Evolutionary conservation across 2,329 filamentous ascomycete species (phyloP).

Genomic region (Gnomoniopsis smithogilvyi): DNA sequence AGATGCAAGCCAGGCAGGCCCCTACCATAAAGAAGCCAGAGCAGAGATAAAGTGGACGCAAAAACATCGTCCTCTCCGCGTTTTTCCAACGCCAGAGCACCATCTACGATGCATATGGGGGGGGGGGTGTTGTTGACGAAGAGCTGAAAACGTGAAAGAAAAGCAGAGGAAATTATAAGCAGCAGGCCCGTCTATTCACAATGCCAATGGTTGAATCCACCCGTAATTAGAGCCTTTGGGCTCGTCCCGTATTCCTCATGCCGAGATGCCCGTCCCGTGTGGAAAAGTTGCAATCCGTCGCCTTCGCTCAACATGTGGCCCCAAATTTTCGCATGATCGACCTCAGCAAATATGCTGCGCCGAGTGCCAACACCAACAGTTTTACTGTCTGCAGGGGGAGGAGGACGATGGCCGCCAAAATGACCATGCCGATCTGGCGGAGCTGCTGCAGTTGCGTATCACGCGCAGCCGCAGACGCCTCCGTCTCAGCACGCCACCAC

Average conservation of each 20-base stretch:
- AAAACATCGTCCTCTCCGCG: not conserved
- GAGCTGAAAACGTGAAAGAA: not conserved
- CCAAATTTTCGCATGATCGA: conserved; percentile 25
- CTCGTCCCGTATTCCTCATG: not conserved
- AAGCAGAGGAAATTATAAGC: not conserved
- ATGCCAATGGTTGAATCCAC: not conserved
- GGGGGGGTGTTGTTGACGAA: not conserved
- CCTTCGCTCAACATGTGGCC: conserved; percentile 1
- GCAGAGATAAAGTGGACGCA: not conserved
- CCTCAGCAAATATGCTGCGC: conserved; percentile 35
- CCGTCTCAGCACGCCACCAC: conserved; percentile 12
- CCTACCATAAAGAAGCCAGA: not conserved
- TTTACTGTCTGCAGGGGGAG: conserved; percentile 41
- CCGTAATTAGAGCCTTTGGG: not conserved
- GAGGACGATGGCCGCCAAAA: conserved; percentile 43
- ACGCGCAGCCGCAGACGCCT: conserved; percentile 25
- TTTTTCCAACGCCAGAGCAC: conserved; percentile 16
- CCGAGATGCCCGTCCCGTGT: not conserved
- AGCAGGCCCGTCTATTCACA: conserved; percentile 8
- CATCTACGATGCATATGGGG: conserved; percentile 14
- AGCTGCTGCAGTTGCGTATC: conserved; percentile 38
- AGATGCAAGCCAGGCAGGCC: not conserved
- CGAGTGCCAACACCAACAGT: conserved; percentile 32
- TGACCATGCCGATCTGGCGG: conserved; percentile 38
- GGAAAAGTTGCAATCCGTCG: too few species aligned